Conservation (phyloP, 257 asterid genomes). For the Coffea canephora region DNA sequence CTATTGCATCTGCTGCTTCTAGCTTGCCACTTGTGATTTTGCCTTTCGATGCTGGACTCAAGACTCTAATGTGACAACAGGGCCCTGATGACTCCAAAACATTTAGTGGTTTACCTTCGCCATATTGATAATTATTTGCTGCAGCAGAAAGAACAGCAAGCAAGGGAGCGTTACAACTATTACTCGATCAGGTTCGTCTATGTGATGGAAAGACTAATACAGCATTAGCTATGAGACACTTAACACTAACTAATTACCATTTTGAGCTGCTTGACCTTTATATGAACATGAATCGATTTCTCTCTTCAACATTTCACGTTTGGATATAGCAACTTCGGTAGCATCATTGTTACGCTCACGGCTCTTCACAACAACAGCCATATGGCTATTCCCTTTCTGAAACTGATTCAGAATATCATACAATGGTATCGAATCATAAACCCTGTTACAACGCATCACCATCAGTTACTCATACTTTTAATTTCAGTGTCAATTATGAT, state of each 20-base stretch:
- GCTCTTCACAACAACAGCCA: constrained; percentile 58
- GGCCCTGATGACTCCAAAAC: neutral
- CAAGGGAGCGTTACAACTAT: neutral
- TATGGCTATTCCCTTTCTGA: constrained; percentile 60
- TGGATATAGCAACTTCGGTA: constrained; percentile 16
- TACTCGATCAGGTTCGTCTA: neutral
- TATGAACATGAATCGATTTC: constrained; percentile 22
- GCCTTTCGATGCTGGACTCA: constrained; percentile 18
- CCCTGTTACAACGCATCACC: constrained; percentile 30
- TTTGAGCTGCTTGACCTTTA: constrained; percentile 17
- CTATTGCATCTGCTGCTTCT: constrained; percentile 28
- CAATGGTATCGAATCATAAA: constrained; percentile 42
- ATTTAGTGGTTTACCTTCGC: constrained; percentile 15
- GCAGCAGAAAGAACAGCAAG: constrained; percentile 8
- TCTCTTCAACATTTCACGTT: constrained; percentile 21
- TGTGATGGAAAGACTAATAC: neutral
- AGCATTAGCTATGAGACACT: too few relatives aligned
- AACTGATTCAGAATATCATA: constrained; percentile 60
- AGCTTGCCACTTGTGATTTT: constrained; percentile 24
- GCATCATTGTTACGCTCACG: constrained; percentile 15
- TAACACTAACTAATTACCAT: constrained; percentile 18
- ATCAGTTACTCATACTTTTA: neutral
- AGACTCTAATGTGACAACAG: constrained; percentile 3
- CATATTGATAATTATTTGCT: constrained; percentile 18
- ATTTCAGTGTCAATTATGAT: neutral